phyloP scores from a whole-genome alignment of 139 green algal species.

The Pseudopediastrum boryanum region DNA sequence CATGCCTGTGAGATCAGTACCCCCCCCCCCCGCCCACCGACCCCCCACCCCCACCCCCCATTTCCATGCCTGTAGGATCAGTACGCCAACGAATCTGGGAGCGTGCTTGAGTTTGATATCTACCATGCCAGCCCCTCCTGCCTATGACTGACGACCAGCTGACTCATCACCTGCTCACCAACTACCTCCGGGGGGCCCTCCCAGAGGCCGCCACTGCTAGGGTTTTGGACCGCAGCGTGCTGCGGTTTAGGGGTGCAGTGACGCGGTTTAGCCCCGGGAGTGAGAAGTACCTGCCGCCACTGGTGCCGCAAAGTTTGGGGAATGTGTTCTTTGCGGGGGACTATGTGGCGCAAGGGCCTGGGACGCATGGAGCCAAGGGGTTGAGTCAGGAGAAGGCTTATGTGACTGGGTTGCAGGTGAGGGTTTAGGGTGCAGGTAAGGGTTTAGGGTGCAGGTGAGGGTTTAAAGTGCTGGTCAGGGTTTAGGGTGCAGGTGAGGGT shows the following conservation, averaged over 20 bases:
- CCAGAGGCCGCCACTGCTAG: conserved; percentile 48
- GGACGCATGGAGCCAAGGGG: conserved; percentile 77
- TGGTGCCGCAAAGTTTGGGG: not conserved
- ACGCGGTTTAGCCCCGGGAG: conserved; percentile 82
- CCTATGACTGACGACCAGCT: conserved; percentile 73
- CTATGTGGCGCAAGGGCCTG: conserved; percentile 73
- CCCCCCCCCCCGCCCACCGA: too few species aligned
- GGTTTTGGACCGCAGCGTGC: conserved; percentile 69
- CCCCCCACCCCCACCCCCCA: too few species aligned
- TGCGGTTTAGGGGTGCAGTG: conserved; percentile 72
- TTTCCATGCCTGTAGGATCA: conserved; percentile 82
- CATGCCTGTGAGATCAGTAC: too few species aligned
- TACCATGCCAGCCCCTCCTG: conserved; percentile 79
- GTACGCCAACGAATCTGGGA: conserved; percentile 60
- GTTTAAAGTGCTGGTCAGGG: not conserved
- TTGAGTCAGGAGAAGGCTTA: conserved; percentile 86
- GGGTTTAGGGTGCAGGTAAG: not conserved
- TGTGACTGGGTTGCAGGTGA: conserved; percentile 73
- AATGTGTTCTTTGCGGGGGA: conserved; percentile 79
- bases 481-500: too few species aligned
- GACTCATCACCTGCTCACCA: conserved; percentile 38
- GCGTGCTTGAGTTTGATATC: conserved; percentile 80
- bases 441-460: not conserved
- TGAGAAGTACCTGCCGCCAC: conserved; percentile 15
- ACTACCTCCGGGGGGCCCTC: conserved; percentile 34